Conservation (phyloP, 2,329 filamentous ascomycete genomes). For the Bertia moriformis region DNA sequence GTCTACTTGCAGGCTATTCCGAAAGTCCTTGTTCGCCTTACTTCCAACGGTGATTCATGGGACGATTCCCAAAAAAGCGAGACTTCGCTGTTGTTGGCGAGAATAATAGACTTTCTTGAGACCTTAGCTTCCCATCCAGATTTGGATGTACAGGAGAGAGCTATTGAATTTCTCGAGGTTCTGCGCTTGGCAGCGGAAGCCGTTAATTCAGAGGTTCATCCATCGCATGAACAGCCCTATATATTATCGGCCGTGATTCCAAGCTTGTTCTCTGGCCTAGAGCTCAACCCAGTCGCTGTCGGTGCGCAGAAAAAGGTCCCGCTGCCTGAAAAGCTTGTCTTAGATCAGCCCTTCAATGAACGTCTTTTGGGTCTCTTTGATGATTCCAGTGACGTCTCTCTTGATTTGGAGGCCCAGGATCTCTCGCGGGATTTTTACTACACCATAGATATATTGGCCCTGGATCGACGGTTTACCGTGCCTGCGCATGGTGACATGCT, state of each 20-base stretch:
- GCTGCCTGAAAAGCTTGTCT: conserved; percentile 35
- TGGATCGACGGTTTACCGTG: too few species aligned
- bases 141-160: conserved; percentile 85
- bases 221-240: conserved; percentile 29
- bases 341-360: conserved; percentile 39
- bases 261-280: conserved; percentile 41
- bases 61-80: conserved; percentile 63
- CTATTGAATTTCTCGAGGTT: conserved; percentile 82
- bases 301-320: conserved; percentile 47
- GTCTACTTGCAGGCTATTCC: conserved; percentile 71
- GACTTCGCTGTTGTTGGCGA: conserved; percentile 63
- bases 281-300: conserved; percentile 46
- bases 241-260: conserved; percentile 48
- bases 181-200: conserved; percentile 79
- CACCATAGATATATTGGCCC: too few species aligned
- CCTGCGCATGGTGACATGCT: too few species aligned
- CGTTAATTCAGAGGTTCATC: conserved; percentile 14
- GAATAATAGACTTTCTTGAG: conserved; percentile 71
- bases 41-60: conserved; percentile 34
- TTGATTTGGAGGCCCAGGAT: not conserved
- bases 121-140: conserved; percentile 67
- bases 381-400: conserved; percentile 8
- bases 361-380: conserved; percentile 32
- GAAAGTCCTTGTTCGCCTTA: conserved; percentile 67
- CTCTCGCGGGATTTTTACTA: not conserved